These are phyloP conservation scores for Calonectria fujianensis DNA, from an alignment of 2,329 filamentous ascomycete species.

Conservation along the genomic window DNA sequence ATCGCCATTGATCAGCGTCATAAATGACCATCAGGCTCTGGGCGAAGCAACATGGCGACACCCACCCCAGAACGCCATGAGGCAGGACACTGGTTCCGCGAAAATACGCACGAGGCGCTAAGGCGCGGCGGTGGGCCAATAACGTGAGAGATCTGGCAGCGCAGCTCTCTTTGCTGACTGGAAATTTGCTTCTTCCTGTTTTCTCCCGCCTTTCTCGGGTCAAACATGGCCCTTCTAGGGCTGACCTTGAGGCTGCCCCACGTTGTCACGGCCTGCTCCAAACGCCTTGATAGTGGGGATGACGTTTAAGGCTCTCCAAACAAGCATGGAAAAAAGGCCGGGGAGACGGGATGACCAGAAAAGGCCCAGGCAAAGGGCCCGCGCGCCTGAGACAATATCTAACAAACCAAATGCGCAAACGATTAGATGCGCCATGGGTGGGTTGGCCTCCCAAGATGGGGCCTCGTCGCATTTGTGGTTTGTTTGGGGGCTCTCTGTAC, in stretches of 20 bases:
- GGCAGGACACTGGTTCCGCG: not conserved
- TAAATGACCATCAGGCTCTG: conserved; percentile 19
- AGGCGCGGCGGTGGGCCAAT: not conserved
- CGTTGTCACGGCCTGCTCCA: not conserved
- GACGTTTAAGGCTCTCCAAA: not conserved
- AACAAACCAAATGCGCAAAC: conserved; percentile 7
- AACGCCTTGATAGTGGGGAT: conserved; percentile 8
- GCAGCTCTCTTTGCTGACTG: not conserved
- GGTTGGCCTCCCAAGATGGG: not conserved
- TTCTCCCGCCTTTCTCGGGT: conserved; percentile 13
- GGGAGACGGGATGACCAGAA: not conserved
- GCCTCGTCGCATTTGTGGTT: conserved; percentile 10
- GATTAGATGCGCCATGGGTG: not conserved
- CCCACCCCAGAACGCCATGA: not conserved
- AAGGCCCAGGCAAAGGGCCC: not conserved
- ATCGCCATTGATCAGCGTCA: conserved; percentile 25
- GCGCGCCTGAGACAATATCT: not conserved
- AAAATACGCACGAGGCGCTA: conserved; percentile 4
- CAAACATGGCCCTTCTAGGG: conserved; percentile 14
- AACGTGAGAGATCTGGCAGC: not conserved
- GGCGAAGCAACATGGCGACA: conserved; percentile 22
- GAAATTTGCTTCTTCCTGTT: not conserved
- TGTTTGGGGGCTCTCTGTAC: conserved; percentile 16
- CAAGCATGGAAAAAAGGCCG: not conserved
- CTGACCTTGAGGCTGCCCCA: not conserved